These are phyloP conservation scores for Moricandia arvensis DNA, from an alignment of 345 rosid genomes.

Conservation along the genomic window DNA sequence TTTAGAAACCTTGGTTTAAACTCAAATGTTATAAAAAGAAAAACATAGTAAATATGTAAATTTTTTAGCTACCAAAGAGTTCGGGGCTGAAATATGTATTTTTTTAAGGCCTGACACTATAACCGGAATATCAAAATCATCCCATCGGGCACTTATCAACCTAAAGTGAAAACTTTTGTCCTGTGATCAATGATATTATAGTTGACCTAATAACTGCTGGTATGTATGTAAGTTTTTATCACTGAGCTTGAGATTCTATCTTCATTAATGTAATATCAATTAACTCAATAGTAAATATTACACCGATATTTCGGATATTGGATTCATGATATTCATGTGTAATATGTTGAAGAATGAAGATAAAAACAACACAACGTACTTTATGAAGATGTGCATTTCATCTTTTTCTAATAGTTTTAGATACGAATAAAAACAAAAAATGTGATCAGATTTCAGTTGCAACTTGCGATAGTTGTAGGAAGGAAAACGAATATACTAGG, in stretches of 20 bases:
- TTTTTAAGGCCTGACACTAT: no score
- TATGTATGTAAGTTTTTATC: no score
- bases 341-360: background rate
- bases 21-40: no score
- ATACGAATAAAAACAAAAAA: background rate
- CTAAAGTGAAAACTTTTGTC: no score
- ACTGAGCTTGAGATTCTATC: background rate
- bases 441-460: background rate
- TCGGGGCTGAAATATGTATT: no score
- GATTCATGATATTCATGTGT: background rate
- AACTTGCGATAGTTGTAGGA: background rate
- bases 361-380: background rate
- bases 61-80: no score
- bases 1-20: no score
- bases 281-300: background rate
- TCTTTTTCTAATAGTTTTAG: background rate
- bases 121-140: no score
- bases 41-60: no score
- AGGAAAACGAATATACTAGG: background rate
- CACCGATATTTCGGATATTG: background rate
- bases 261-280: background rate
- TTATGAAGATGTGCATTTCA: background rate
- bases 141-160: no score
- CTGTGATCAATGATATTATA: no score
- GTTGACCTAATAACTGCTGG: no score